Evolutionary conservation across 2,329 filamentous ascomycete species (phyloP), one percentile per base, ranked within the genome.

Genomic region (Xylaria sp.): DNA sequence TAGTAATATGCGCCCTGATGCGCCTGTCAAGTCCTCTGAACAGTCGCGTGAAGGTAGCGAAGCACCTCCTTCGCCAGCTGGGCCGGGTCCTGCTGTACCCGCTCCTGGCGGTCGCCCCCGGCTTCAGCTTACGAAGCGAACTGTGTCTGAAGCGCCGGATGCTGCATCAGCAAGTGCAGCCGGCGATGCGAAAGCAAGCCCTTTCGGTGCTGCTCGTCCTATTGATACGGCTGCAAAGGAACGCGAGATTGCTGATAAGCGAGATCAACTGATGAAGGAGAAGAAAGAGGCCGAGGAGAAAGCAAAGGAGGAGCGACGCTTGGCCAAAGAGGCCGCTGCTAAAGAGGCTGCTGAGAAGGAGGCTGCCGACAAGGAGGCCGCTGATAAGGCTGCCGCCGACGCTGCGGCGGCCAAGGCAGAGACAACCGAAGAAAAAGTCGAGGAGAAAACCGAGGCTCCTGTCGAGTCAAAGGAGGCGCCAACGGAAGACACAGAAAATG

Each of bases 211-310:
- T 63, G 95, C 95, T 58, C 89, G 90, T 65, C 95, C 95, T 57
- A 97, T 98, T 70, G 93, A 99, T 78, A 98, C 94, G 47, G 91
- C 92, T 46, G 86, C 93, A 13, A 89, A 91, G 68, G 94, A 98
- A 80, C 90, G 89, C 71, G 89, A 96, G 76, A 88, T 99, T 60
- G 94, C 96, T 72, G 92, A 97, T 80, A 96, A 92, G 84, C 86
- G 90, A 67, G 82, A 90, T 71, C 82, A 91, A 60, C 85, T 86
- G 6, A 66, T 93, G 25, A 88, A 88, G 66, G 89, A 95, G 77
- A 96, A 96, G 86, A 91, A 89, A 74, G 93, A 96, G 70, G 87
- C 89, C 0, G 92, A 95, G 1, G 92, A 95, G 65, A 95, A 93
- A 81, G 89, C 87, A 44, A 93, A 92, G 77, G 92, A 91, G 70